These are phyloP conservation scores for Bimuria novae-zelandiae DNA, from an alignment of 2,329 filamentous ascomycete species.

Conservation along the genomic window DNA sequence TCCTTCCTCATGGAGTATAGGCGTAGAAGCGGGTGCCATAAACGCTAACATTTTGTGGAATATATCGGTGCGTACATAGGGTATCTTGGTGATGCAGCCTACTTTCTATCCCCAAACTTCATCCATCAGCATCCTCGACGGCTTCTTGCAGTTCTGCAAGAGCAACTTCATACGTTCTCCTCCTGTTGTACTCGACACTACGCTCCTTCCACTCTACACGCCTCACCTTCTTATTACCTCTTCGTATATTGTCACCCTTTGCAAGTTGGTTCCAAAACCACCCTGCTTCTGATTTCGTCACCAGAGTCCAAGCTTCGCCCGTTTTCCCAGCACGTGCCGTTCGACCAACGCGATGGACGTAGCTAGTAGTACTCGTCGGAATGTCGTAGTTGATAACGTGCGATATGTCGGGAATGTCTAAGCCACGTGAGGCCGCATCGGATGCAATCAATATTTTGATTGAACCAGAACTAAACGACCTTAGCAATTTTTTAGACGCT, in stretches of 20 bases:
- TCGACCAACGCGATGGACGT: slow-evolving; percentile 89
- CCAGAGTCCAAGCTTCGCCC: slow-evolving; percentile 84
- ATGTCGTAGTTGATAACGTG: slow-evolving; percentile 96
- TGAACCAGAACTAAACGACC: slow-evolving; percentile 65
- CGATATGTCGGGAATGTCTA: slow-evolving; percentile 77
- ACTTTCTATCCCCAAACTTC: neutral
- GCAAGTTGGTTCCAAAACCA: slow-evolving; percentile 93
- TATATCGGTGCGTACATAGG: neutral
- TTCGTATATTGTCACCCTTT: slow-evolving; percentile 56
- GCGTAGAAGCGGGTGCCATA: neutral
- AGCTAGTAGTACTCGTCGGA: slow-evolving; percentile 77
- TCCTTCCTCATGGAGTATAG: slow-evolving; percentile 5
- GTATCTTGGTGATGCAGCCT: neutral
- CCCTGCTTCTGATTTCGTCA: slow-evolving; percentile 78
- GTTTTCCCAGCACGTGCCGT: slow-evolving; percentile 79
- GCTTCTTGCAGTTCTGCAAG: slow-evolving; percentile 67
- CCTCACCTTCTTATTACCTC: slow-evolving; percentile 51
- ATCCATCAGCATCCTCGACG: slow-evolving; percentile 47
- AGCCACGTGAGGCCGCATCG: slow-evolving; percentile 88
- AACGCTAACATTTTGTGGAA: neutral
- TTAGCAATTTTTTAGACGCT: slow-evolving; percentile 68
- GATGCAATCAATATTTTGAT: slow-evolving; percentile 83
- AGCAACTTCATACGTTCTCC: slow-evolving; percentile 56
- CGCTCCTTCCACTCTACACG: slow-evolving; percentile 50
- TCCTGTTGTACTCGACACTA: slow-evolving; percentile 47